Evolutionary conservation across 2,329 filamentous ascomycete species (phyloP), one percentile per base, ranked within the genome.

Genomic region (Passalora sequoiae): DNA sequence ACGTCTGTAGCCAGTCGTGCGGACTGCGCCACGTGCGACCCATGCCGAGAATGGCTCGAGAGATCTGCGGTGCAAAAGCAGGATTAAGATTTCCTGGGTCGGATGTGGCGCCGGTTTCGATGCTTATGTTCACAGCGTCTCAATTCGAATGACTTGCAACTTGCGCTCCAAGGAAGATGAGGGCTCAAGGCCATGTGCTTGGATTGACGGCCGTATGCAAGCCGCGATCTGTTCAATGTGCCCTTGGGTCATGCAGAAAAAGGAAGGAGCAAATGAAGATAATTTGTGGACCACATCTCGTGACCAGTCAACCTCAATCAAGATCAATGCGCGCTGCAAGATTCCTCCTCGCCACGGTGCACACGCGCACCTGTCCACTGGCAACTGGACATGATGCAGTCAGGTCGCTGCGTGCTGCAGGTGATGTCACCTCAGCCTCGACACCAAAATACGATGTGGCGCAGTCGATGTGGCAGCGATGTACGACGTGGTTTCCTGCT

Each of bases 21-120:
- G 32, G 22, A 20, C 19, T 36, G 32, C 32, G 32, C 33, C 33
- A 36, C 12, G 33, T 36, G 33, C 33, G 33, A 36, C 33, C 33
- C 9, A 17, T 20, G n/a, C 8, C 7, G 15, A 8, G 19, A 7
- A n/a, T 36, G 4, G 19, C 24, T 17, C 17, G 13, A 9, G 7
- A 9, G 19, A 24, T 36, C 33, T 17, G 5, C 33, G 5, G 10
- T 36, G 33, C 19, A 36, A n/a, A 5, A 27, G 24, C 24, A 27
- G 6, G 33, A 36, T n/a, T 20, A 24, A 36, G 19, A 24, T 21
- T 13, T 2, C 20, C 33, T n/a, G 33, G 20, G 2, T 22, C 8
- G 9, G 3, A 5, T 6, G 16, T 8, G 19, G 16, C 31, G 8
- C 16, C n/a, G 33, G n/a, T 24, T n/a, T 13, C n/a, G n/a, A n/a